Base-by-base conservation (phyloP, 2,329 filamentous ascomycete species). In the Aureobasidium mangrovei region DNA sequence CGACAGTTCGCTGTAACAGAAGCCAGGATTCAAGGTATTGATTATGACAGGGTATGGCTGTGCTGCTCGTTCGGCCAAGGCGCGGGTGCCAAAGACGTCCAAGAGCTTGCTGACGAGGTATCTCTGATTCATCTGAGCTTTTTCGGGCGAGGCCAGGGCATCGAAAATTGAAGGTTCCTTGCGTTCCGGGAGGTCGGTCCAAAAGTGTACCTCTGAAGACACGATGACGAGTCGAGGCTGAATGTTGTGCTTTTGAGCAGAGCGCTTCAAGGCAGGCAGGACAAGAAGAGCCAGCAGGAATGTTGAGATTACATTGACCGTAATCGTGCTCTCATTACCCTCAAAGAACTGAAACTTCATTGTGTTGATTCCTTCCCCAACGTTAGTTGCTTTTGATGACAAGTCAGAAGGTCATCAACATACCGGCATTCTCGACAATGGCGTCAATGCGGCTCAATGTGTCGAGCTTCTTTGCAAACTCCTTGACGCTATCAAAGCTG, bases 251-350 rank as follows among this genome's bases (percentile, higher is more conserved):
- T 57, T 60, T 24, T 33, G 58, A 5, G 62, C 70, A 10, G 70
- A 74, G 28, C 71, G 66, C 48, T 72, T 72, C 3, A 83, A 67
- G 60, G 74, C 77, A 0, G 79, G 79, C 24, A 82, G 56, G 2
- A 82, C 40, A 0, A 79, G 65, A 0, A 76, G 58, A 0, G 69
- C 74, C 0, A 83, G 66, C 2, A 82, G 61, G 39, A 81, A 71
- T 0, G 76, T 79, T 9, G 68, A 71, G 54, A 82, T 67, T 7
- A 79, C 75, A 54, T 83, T 83, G 52, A 77, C 72, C 0, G 74
- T 77, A 38, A 82, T 65, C 0, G 64, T 73, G 12, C 59, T 63
- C 64, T 83, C 79, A 38, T 76, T 67, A 0, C 68, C 73, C 53
- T 79, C 76, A 3, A 65, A 65, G 0, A 61, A 40, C 0, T 59